Evolutionary conservation across 345 rosid genomes (phyloP), one percentile per base, ranked within the genome.

Genomic region (Jatropha curcas): DNA sequence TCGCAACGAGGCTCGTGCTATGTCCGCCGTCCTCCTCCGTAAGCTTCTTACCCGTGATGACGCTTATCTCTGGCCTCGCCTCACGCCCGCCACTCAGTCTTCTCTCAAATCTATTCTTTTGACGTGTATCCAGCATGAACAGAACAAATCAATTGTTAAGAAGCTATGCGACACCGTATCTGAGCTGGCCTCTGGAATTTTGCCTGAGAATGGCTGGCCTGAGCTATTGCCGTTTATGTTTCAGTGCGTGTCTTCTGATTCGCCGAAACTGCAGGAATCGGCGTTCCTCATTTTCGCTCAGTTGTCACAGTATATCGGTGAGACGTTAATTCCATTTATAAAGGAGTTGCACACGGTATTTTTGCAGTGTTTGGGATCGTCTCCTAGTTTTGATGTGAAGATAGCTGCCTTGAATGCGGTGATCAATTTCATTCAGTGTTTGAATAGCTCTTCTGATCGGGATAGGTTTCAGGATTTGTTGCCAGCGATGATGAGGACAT

Each of bases 381-480:
- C 82, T 41, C 72, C 90, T 3, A 83, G 84, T 74, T 82, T 86
- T 31, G 99, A 96, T 56, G 99, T 96, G 14, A 96, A 90, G 83
- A 96, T 96, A 60, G 98, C 98, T 0, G 97, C 98, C 0, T 80
- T 96, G 76, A 96, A 91, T 70, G 97, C 99, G 1, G 97, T 93
- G 25, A 93, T 96, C 57, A 93, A 86, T 79, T 96, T 93, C 65
- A 94, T 96, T 60, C 99, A 96, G 88, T 93, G 96, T 68, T 65
- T 93, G 64, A 76, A 81, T 2, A 87, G 78, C 64, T 86, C 96
- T 0, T 70, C 92, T 1, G 99, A 96, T 64, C 77, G 99, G 11
- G 99, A 96, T 68, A 82, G 99, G 81, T 96, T 96, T 73, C 99
- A 96, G 82, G 99, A 96, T 77, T 79, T 96, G 76, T 59, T 93